Conservation (phyloP, 2,329 filamentous ascomycete species). For the Claviceps fusiformis region DNA sequence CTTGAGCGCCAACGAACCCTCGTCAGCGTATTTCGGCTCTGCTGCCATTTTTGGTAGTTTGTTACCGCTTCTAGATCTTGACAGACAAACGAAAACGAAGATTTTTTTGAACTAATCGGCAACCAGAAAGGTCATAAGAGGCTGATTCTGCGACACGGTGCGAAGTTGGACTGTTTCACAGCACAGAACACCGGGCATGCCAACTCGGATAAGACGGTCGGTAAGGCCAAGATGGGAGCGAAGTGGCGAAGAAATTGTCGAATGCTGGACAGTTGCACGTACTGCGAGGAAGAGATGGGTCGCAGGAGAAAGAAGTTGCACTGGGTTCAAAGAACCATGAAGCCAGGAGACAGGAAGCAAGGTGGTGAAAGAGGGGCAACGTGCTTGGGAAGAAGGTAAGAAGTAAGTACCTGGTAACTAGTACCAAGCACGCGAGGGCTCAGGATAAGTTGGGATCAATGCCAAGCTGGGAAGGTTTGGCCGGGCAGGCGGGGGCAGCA, state of each 20-base stretch:
- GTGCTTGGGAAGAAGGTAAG: background rate
- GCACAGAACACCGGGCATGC: background rate
- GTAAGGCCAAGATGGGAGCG: background rate
- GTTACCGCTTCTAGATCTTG: too few species aligned
- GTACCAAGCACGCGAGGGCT: background rate
- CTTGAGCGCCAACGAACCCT: constrained; percentile 3
- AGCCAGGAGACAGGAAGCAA: background rate
- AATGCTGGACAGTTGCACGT: background rate
- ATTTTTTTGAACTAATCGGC: background rate
- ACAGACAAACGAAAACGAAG: background rate
- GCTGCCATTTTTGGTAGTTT: background rate
- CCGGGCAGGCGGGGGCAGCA: constrained; percentile 3
- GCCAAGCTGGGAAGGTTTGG: background rate
- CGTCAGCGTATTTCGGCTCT: constrained; percentile 3
- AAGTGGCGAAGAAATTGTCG: background rate
- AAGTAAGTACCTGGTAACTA: background rate
- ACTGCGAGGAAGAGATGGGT: background rate
- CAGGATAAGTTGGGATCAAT: background rate
- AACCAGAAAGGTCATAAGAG: background rate
- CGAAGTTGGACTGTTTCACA: background rate
- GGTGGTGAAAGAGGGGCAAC: constrained; percentile 2
- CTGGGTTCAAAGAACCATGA: background rate
- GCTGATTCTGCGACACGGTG: background rate
- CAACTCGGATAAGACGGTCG: background rate
- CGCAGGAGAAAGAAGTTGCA: background rate